Conservation (phyloP, 202 grass and related monocot species). For the Eragrostis tef region DNA sequence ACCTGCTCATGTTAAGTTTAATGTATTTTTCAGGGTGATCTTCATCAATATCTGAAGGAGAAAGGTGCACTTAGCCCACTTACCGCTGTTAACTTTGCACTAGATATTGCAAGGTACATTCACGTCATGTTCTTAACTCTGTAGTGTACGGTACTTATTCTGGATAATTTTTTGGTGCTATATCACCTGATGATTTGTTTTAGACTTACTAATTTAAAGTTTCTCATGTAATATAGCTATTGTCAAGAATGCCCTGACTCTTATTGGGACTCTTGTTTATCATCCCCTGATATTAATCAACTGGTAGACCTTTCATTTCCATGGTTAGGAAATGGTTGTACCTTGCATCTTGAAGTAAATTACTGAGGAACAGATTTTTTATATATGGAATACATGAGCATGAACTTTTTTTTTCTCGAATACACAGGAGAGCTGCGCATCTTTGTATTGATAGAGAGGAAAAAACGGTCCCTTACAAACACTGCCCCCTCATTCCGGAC, state of each 20-base stretch:
- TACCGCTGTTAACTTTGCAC: slow-evolving; percentile 82
- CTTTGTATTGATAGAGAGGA: too few relatives aligned
- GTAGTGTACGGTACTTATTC: neutral
- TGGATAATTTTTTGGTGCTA: slow-evolving; percentile 31
- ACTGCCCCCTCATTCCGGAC: too few relatives aligned
- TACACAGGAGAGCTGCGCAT: too few relatives aligned
- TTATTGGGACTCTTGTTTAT: slow-evolving; percentile 31
- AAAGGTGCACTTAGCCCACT: slow-evolving; percentile 72
- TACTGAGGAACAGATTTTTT: neutral
- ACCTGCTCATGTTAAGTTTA: slow-evolving; percentile 16
- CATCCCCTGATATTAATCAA: neutral
- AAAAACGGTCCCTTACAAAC: too few relatives aligned
- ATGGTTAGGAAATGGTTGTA: neutral
- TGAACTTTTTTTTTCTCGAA: too few relatives aligned
- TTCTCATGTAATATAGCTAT: slow-evolving; percentile 10
- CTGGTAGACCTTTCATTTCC: neutral
- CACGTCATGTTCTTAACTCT: slow-evolving; percentile 22
- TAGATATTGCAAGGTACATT: slow-evolving; percentile 95
- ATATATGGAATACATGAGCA: too few relatives aligned
- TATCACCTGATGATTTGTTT: slow-evolving; percentile 11
- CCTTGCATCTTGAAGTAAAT: slow-evolving; percentile 23
- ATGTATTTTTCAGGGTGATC: slow-evolving; percentile 79
- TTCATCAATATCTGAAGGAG: slow-evolving; percentile 98
- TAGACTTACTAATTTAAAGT: slow-evolving; percentile 4
- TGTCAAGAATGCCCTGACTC: neutral